phyloP scores from a whole-genome alignment of 1,284 basidiomycete species.

The Singerocomus rubriflavus region DNA sequence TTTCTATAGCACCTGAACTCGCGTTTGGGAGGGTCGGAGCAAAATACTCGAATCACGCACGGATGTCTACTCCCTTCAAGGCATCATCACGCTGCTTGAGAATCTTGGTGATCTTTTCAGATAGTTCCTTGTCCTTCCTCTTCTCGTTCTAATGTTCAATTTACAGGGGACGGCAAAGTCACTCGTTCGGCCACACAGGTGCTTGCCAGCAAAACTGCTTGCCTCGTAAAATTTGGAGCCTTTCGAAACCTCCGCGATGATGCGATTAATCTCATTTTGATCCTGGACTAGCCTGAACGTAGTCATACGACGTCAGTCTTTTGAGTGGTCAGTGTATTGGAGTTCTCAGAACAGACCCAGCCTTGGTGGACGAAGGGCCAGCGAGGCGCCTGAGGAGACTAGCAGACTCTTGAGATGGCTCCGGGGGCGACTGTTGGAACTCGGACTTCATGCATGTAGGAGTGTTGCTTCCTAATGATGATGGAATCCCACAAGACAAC shows the following conservation, averaged over 20 bases:
- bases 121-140: conserved; percentile 77
- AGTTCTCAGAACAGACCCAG: conserved; percentile 49
- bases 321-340: background rate
- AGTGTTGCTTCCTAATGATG: background rate
- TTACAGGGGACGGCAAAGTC: conserved; percentile 3
- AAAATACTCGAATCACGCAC: conserved; percentile 40
- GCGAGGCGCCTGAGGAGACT: conserved; percentile 72
- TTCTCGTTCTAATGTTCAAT: conserved; percentile 65
- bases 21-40: background rate
- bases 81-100: conserved; percentile 64
- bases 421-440: conserved; percentile 17
- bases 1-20: conserved; percentile 26
- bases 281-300: conserved; percentile 62
- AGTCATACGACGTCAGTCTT: conserved; percentile 11
- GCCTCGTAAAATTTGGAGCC: conserved; percentile 85
- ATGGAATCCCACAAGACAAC: background rate
- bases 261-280: conserved; percentile 74
- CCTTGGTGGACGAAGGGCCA: conserved; percentile 75
- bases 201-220: conserved; percentile 15
- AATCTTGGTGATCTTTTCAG: conserved; percentile 65
- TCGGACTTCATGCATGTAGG: conserved; percentile 21
- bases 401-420: conserved; percentile 55
- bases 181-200: conserved; percentile 3
- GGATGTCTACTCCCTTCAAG: conserved; percentile 52
- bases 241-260: conserved; percentile 79